Conservation (phyloP, 495 filamentous ascomycete genomes). For the Penicillium parvum region DNA sequence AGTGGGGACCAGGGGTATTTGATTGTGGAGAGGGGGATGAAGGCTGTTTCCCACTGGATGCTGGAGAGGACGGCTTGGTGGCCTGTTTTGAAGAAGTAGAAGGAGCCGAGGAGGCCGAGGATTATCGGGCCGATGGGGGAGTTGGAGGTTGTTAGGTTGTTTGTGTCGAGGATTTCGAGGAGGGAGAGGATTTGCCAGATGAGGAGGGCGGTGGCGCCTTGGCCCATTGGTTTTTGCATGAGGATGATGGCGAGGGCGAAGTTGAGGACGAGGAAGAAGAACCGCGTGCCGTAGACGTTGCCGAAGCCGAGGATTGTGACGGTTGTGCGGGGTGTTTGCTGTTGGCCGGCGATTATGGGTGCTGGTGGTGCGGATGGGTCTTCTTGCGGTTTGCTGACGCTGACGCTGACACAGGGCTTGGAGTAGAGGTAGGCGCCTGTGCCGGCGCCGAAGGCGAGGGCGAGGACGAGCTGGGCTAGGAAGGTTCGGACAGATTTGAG, state of each 20-base stretch:
- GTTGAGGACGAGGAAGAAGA: constrained; percentile 76
- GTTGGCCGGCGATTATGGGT: constrained; percentile 25
- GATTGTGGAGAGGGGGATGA: constrained; percentile 79
- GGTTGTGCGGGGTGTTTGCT: constrained; percentile 39
- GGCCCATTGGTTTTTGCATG: constrained; percentile 92
- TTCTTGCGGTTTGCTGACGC: constrained; percentile 29
- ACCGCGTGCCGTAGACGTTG: constrained; percentile 88
- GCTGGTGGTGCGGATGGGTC: constrained; percentile 32
- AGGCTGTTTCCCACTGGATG: constrained; percentile 97
- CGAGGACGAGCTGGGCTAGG: constrained; percentile 71
- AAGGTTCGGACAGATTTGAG: constrained; percentile 71
- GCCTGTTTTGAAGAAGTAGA: constrained; percentile 96
- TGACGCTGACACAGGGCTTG: constrained; percentile 67
- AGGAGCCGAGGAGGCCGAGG: constrained; percentile 79
- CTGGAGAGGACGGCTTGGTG: constrained; percentile 84
- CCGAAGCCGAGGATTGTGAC: constrained; percentile 85
- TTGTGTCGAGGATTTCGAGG: constrained; percentile 81
- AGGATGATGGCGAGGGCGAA: constrained; percentile 71
- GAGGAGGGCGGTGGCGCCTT: constrained; percentile 72
- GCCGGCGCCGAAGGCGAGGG: constrained; percentile 60
- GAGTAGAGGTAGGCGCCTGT: constrained; percentile 69
- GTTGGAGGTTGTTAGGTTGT: constrained; percentile 53
- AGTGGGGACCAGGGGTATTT: constrained; percentile 87
- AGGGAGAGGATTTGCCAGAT: constrained; percentile 82
- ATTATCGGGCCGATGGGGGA: constrained; percentile 79